These are phyloP conservation scores for Phytophthora podocarpi DNA, from an alignment of 352 stramenopile genomes.

Conservation along the genomic window DNA sequence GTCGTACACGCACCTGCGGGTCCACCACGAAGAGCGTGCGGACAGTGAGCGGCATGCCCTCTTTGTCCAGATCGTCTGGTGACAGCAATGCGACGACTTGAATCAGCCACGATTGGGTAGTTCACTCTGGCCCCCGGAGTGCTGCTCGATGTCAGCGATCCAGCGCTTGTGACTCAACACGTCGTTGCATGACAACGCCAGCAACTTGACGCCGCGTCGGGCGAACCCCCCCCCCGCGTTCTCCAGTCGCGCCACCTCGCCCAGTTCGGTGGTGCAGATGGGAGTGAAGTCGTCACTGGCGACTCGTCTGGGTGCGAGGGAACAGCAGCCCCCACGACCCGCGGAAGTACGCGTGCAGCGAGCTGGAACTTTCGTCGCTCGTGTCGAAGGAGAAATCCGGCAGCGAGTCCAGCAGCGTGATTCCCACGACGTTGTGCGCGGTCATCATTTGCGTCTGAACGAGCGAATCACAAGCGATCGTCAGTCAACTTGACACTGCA, in stretches of 20 bases:
- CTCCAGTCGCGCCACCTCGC: slow-evolving; percentile 82
- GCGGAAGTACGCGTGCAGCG: slow-evolving; percentile 70
- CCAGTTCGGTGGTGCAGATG: slow-evolving; percentile 94
- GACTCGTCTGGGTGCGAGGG: slow-evolving; percentile 87
- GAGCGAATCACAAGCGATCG: no score
- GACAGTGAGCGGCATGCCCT: slow-evolving; percentile 87
- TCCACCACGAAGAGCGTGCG: slow-evolving; percentile 93
- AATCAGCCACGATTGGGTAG: slow-evolving; percentile 93
- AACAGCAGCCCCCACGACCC: slow-evolving; percentile 78
- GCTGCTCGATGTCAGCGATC: slow-evolving; percentile 86
- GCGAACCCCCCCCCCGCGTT: slow-evolving; percentile 81
- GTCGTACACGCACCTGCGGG: slow-evolving; percentile 88
- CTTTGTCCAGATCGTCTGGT: slow-evolving; percentile 74
- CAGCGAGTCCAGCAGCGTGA: slow-evolving; percentile 62
- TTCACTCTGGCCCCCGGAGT: slow-evolving; percentile 71
- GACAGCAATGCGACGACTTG: slow-evolving; percentile 77
- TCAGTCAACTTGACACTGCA: no score
- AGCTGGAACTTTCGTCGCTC: slow-evolving; percentile 54
- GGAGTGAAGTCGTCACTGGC: slow-evolving; percentile 94
- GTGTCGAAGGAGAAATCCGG: slow-evolving; percentile 65
- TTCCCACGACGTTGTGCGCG: slow-evolving; percentile 44
- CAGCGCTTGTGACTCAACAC: slow-evolving; percentile 75
- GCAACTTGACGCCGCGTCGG: slow-evolving; percentile 78
- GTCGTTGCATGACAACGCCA: slow-evolving; percentile 83
- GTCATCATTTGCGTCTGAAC: background rate